Conservation (phyloP, 306 rosid species). For the Malus sieversii region DNA sequence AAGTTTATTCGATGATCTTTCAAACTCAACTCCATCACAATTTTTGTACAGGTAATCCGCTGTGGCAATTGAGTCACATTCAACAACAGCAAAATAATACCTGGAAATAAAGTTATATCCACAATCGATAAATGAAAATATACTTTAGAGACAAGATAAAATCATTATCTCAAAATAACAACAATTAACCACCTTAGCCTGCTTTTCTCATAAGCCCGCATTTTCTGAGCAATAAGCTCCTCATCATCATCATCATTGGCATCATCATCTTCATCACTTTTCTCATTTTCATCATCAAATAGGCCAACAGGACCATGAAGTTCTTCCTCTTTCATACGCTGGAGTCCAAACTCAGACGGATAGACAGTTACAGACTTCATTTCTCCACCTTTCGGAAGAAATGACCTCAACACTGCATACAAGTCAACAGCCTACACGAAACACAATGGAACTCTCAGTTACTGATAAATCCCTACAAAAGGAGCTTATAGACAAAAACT, state of each 20-base stretch:
- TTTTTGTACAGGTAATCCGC: slow-evolving; percentile 71
- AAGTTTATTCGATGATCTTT: slow-evolving; percentile 66
- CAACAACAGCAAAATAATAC: slow-evolving; percentile 81
- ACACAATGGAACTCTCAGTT: slow-evolving; percentile 1
- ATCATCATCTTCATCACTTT: slow-evolving; percentile 28
- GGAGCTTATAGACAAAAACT: not conserved
- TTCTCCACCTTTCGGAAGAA: slow-evolving; percentile 60
- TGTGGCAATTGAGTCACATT: slow-evolving; percentile 69
- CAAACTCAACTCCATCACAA: slow-evolving; percentile 75
- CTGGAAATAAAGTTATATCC: slow-evolving; percentile 17
- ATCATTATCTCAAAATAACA: not conserved
- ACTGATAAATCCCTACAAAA: not conserved
- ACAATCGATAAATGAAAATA: not conserved
- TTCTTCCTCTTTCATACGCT: slow-evolving; percentile 87
- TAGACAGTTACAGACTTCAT: slow-evolving; percentile 69
- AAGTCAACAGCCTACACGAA: slow-evolving; percentile 65
- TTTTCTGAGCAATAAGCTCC: slow-evolving; percentile 49
- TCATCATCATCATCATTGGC: slow-evolving; percentile 23
- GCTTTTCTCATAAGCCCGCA: slow-evolving; percentile 74
- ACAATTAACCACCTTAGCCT: slow-evolving; percentile 50
- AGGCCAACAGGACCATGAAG: slow-evolving; percentile 68
- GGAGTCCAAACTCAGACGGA: slow-evolving; percentile 87
- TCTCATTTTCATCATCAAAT: slow-evolving; percentile 48
- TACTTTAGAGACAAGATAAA: not conserved
- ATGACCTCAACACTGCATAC: slow-evolving; percentile 61